Evolutionary conservation across 108 stramenopile genomes (phyloP).

Genomic region (Cyclotella cryptica): DNA sequence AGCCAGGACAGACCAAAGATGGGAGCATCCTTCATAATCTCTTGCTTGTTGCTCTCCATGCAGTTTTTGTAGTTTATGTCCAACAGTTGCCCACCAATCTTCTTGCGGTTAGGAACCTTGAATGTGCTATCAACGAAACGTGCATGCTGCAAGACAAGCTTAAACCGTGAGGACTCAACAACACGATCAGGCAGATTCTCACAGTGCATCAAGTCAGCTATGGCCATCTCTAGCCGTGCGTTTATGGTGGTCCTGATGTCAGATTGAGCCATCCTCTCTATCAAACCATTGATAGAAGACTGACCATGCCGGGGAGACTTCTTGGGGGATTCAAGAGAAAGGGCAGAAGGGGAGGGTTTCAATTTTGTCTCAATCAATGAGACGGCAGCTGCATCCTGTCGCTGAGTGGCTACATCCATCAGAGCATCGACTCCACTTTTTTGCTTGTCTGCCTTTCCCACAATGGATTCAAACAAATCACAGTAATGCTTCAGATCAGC

Average conservation of each 20-base stretch:
- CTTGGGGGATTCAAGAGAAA: too few species aligned
- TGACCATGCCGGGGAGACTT: neutral
- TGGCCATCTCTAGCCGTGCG: constrained; percentile 18
- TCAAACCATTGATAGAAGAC: too few species aligned
- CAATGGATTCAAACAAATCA: too few species aligned
- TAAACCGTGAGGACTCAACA: constrained; percentile 11
- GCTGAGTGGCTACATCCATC: too few species aligned
- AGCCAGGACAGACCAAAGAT: too few species aligned
- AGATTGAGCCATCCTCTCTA: neutral
- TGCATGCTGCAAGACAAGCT: constrained; percentile 1
- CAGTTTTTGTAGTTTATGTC: constrained; percentile 15
- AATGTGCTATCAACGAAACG: constrained; percentile 7
- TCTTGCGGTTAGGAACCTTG: neutral
- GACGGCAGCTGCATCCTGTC: too few species aligned
- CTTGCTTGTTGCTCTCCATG: constrained; percentile 3
- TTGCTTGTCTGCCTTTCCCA: too few species aligned
- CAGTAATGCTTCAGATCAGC: too few species aligned
- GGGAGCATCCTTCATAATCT: neutral
- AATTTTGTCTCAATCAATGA: too few species aligned
- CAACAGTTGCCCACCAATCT: constrained; percentile 27
- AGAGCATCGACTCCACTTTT: too few species aligned
- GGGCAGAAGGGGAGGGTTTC: too few species aligned
- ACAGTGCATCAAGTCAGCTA: neutral
- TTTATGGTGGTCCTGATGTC: neutral
- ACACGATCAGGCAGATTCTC: constrained; percentile 4